These are phyloP conservation scores for Phytophthora idaei DNA, from an alignment of 352 stramenopile genomes.

Conservation along the genomic window DNA sequence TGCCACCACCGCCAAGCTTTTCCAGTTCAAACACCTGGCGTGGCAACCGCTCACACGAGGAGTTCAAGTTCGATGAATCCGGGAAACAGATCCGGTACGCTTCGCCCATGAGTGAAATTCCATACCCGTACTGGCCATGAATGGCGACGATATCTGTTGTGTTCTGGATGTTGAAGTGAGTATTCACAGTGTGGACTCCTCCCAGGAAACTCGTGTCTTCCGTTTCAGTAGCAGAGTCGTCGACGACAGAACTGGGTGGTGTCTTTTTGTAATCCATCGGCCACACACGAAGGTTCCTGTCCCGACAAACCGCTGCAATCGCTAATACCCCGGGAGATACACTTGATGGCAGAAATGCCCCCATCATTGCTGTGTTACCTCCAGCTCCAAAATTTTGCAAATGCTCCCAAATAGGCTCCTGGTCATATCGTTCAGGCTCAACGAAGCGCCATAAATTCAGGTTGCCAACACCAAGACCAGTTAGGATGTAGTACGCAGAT, in stretches of 20 bases:
- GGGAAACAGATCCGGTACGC: conserved; percentile 65
- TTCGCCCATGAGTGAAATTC: conserved; percentile 69
- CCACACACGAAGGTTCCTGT: conserved; percentile 77
- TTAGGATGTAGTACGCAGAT: conserved; percentile 77
- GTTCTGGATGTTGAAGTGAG: conserved; percentile 62
- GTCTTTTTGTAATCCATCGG: conserved; percentile 45
- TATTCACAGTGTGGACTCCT: conserved; percentile 45
- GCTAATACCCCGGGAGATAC: conserved; percentile 26
- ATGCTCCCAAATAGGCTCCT: conserved; percentile 55
- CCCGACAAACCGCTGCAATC: conserved; percentile 57
- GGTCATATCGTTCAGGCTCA: conserved; percentile 34
- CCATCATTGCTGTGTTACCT: conserved; percentile 63
- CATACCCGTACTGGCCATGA: conserved; percentile 68
- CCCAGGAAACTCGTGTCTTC: conserved; percentile 31
- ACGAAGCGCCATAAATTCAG: conserved; percentile 82
- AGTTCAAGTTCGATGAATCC: conserved; percentile 28
- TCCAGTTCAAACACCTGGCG: conserved; percentile 73
- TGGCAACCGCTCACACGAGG: conserved; percentile 21
- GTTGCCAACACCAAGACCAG: conserved; percentile 71
- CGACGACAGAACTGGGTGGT: conserved; percentile 2
- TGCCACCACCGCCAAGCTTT: conserved; percentile 60
- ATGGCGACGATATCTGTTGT: conserved; percentile 66
- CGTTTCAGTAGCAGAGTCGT: conserved; percentile 30
- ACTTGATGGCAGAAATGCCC: conserved; percentile 56
- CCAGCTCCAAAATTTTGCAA: conserved; percentile 60